These are phyloP conservation scores for Gaertneriomyces semiglobifer DNA, from an alignment of 192 early-diverging fungal genomes.

Conservation along the genomic window DNA sequence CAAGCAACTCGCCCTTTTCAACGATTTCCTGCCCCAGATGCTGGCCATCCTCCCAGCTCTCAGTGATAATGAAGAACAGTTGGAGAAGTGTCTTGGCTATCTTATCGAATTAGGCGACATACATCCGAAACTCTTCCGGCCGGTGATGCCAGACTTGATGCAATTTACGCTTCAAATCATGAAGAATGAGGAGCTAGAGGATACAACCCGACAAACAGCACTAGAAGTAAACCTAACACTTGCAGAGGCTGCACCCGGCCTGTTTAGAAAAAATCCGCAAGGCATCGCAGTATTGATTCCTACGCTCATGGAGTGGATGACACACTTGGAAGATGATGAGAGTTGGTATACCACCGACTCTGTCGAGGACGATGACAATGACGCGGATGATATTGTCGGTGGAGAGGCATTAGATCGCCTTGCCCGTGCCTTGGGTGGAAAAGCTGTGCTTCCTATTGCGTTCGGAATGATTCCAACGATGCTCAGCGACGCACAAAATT, in stretches of 20 bases:
- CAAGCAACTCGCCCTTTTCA: constrained; percentile 50
- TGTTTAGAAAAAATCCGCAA: constrained; percentile 85
- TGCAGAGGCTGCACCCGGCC: constrained; percentile 79
- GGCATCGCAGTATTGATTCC: constrained; percentile 81
- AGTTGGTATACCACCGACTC: constrained; percentile 87
- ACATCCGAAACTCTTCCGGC: constrained; percentile 77
- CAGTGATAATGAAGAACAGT: constrained; percentile 59
- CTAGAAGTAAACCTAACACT: constrained; percentile 90
- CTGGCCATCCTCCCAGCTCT: constrained; percentile 75
- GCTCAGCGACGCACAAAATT: constrained; percentile 70
- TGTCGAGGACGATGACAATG: constrained; percentile 87
- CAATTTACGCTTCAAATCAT: constrained; percentile 73
- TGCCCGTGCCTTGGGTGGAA: constrained; percentile 75
- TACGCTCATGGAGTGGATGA: constrained; percentile 91
- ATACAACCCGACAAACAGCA: constrained; percentile 81
- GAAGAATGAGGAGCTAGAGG: constrained; percentile 77
- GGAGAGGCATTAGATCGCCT: constrained; percentile 96
- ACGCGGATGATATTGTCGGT: constrained; percentile 83
- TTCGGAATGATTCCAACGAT: constrained; percentile 88
- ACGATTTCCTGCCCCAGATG: constrained; percentile 75
- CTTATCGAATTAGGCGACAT: constrained; percentile 78
- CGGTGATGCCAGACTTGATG: constrained; percentile 70
- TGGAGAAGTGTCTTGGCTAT: constrained; percentile 38
- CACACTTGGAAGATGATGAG: constrained; percentile 82
- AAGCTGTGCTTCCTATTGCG: constrained; percentile 79